phyloP scores from a whole-genome alignment of 768 basidiomycete genomes.

The Mycena capillaripes region DNA sequence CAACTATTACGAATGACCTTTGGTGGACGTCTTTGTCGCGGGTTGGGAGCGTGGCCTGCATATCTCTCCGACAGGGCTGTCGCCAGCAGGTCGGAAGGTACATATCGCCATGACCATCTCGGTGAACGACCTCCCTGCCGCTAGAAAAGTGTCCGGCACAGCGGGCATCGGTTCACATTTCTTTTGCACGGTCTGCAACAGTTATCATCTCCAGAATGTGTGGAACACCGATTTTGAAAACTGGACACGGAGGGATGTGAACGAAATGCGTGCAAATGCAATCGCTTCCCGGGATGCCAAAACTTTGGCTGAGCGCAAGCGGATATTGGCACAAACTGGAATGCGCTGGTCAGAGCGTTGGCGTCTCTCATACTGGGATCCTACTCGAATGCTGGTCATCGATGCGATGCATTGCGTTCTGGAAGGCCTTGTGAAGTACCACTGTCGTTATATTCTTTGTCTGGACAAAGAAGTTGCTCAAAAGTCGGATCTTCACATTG shows the following conservation, averaged over 20 bases:
- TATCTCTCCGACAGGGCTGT: slow-evolving; percentile 16
- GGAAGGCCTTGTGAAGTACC: slow-evolving; percentile 36
- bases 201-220: slow-evolving; percentile 14
- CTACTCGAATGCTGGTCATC: slow-evolving; percentile 38
- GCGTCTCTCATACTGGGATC: slow-evolving; percentile 45
- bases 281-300: not conserved
- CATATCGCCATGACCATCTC: slow-evolving; percentile 19
- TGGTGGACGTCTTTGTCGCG: slow-evolving; percentile 40
- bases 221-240: slow-evolving; percentile 8
- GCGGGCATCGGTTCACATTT: slow-evolving; percentile 34
- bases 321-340: slow-evolving; percentile 32
- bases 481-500: not conserved
- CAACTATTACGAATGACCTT: slow-evolving; percentile 39
- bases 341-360: slow-evolving; percentile 40
- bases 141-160: slow-evolving; percentile 38
- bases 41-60: slow-evolving; percentile 29
- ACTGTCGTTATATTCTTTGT: slow-evolving; percentile 29
- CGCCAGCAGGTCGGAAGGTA: not conserved
- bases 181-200: slow-evolving; percentile 44
- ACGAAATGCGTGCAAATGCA: slow-evolving; percentile 17
- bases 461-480: slow-evolving; percentile 10
- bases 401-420: slow-evolving; percentile 48
- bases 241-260: slow-evolving; percentile 21
- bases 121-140: slow-evolving; percentile 45
- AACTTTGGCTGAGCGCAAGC: slow-evolving; percentile 20